These are phyloP conservation scores for Pinus albicaulis DNA, from an alignment of 75 land plant species.

Conservation along the genomic window DNA sequence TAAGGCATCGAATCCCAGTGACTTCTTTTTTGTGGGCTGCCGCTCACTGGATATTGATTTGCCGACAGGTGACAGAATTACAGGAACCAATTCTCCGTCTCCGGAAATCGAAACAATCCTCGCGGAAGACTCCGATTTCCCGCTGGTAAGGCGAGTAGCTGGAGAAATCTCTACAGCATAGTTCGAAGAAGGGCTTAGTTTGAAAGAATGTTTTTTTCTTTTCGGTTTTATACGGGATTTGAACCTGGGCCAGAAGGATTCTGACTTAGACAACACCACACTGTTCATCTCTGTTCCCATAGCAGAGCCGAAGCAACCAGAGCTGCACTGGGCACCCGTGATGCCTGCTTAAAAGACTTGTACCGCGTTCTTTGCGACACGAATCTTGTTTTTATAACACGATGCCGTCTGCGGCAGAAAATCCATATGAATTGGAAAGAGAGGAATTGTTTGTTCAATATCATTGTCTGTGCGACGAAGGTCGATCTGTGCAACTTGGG, in stretches of 20 bases:
- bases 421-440: background rate
- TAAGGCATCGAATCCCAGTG: no score
- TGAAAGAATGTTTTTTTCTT: background rate
- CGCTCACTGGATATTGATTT: background rate
- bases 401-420: background rate
- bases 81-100: background rate
- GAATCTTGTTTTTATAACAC: background rate
- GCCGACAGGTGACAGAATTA: background rate
- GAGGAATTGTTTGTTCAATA: background rate
- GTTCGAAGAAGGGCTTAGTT: background rate
- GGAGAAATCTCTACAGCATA: background rate
- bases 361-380: no score
- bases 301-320: conserved; percentile 7
- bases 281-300: background rate
- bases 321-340: conserved; percentile 9
- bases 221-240: background rate
- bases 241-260: background rate
- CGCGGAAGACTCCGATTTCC: background rate
- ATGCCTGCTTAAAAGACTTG: background rate
- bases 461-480: background rate
- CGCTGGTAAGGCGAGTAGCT: background rate
- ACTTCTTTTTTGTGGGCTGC: no score
- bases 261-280: background rate
- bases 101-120: background rate
- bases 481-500: background rate